phyloP scores from a whole-genome alignment of 2,329 filamentous ascomycete genomes.

The Podosphaera leucotricha region DNA sequence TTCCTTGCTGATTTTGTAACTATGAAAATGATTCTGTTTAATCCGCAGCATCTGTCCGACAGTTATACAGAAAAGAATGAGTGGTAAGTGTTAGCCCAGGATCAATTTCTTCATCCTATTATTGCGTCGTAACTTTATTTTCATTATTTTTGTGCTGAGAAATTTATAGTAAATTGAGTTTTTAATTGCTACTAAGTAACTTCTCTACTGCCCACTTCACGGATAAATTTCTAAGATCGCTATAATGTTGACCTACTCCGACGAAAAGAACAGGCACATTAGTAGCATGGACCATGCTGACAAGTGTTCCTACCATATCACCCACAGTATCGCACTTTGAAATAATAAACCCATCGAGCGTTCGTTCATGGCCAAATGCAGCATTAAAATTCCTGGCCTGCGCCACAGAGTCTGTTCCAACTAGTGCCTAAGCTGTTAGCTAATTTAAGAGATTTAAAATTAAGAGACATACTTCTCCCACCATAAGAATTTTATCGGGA shows the following conservation, averaged over 20 bases:
- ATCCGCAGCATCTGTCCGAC: too few species aligned
- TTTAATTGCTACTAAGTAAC: constrained; percentile 22
- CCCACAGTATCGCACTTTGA: constrained; percentile 97
- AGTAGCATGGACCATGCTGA: constrained; percentile 93
- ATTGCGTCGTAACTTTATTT: too few species aligned
- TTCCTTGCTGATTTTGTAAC: too few species aligned
- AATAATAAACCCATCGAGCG: constrained; percentile 91
- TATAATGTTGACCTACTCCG: constrained; percentile 49
- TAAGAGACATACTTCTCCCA: constrained; percentile 28
- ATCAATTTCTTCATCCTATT: too few species aligned
- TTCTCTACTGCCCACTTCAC: constrained; percentile 48
- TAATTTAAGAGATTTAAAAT: not conserved
- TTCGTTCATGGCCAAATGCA: constrained; percentile 59
- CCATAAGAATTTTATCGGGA: constrained; percentile 98
- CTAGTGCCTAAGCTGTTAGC: constrained; percentile 37
- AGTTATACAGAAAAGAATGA: too few species aligned
- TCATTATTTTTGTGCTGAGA: too few species aligned
- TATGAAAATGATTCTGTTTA: too few species aligned
- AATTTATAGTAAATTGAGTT: too few species aligned
- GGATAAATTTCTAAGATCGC: constrained; percentile 43
- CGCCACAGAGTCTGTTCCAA: constrained; percentile 84
- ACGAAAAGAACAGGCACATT: constrained; percentile 90
- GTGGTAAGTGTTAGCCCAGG: too few species aligned
- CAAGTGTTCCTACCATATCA: constrained; percentile 75
- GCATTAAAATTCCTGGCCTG: constrained; percentile 94